These are phyloP conservation scores for Astraeus odoratus DNA, from an alignment of 768 basidiomycete genomes.

Conservation along the genomic window DNA sequence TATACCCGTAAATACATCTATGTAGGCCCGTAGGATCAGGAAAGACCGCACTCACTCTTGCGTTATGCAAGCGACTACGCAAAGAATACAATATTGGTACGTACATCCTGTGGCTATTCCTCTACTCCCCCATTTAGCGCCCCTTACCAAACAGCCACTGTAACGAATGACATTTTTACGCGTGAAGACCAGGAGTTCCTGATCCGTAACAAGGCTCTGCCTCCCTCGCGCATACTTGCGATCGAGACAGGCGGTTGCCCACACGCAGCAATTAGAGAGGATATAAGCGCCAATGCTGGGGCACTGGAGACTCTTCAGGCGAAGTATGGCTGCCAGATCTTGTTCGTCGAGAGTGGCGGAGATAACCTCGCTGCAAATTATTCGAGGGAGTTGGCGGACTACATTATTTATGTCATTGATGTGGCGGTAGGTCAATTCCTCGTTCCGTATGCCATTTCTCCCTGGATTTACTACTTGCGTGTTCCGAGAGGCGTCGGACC, in stretches of 20 bases:
- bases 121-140: conserved; percentile 5
- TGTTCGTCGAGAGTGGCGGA: conserved; percentile 94
- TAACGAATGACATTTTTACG: conserved; percentile 99
- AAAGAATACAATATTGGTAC: conserved; percentile 86
- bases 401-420: conserved; percentile 91
- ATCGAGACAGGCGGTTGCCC: conserved; percentile 99
- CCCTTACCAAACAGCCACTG: conserved; percentile 54
- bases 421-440: conserved; percentile 51
- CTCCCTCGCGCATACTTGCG: conserved; percentile 78
- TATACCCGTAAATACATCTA: neutral
- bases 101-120: conserved; percentile 13
- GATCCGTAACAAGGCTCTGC: conserved; percentile 86
- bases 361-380: conserved; percentile 98
- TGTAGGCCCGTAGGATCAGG: conserved; percentile 93
- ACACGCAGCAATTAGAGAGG: conserved; percentile 96
- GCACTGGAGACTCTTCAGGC: conserved; percentile 93
- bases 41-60: conserved; percentile 91
- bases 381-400: conserved; percentile 93
- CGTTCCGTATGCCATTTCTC: neutral
- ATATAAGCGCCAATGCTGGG: conserved; percentile 95
- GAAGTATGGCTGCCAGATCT: conserved; percentile 81
- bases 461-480: conserved; percentile 1
- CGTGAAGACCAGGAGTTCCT: conserved; percentile 97
- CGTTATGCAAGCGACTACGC: conserved; percentile 76
- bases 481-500: neutral